These are phyloP conservation scores for Epicoccum nigrum DNA, from an alignment of 2,329 filamentous ascomycete species.

Conservation along the genomic window DNA sequence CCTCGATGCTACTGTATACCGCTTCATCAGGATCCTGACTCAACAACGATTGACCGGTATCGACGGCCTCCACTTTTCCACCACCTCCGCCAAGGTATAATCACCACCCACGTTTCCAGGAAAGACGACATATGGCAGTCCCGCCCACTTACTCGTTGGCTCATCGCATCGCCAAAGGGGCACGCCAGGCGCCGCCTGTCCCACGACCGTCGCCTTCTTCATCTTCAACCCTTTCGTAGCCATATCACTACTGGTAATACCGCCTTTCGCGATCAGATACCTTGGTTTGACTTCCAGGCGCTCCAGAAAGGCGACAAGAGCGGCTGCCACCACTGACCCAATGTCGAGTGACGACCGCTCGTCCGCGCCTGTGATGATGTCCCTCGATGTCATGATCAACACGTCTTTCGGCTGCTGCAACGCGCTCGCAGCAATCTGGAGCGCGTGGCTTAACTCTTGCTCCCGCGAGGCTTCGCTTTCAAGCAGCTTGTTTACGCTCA, in stretches of 20 bases:
- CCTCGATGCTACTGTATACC: not conserved
- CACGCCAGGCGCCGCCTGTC: slow-evolving; percentile 64
- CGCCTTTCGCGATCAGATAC: slow-evolving; percentile 65
- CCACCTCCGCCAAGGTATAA: slow-evolving; percentile 18
- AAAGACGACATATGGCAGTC: slow-evolving; percentile 64
- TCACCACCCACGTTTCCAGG: slow-evolving; percentile 62
- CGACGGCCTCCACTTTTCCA: slow-evolving; percentile 20
- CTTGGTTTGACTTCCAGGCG: slow-evolving; percentile 56
- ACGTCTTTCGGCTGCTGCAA: slow-evolving; percentile 59
- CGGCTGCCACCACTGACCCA: slow-evolving; percentile 58
- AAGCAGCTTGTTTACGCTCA: slow-evolving; percentile 58
- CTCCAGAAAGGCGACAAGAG: slow-evolving; percentile 58
- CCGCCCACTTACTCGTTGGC: slow-evolving; percentile 56
- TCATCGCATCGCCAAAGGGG: slow-evolving; percentile 66
- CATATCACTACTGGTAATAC: slow-evolving; percentile 65
- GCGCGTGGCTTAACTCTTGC: slow-evolving; percentile 47
- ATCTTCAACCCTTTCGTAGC: slow-evolving; percentile 63
- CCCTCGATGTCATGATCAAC: slow-evolving; percentile 64
- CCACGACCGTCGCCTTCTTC: slow-evolving; percentile 61
- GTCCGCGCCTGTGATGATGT: slow-evolving; percentile 58
- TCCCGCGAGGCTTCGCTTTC: slow-evolving; percentile 43
- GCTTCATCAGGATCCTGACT: not conserved
- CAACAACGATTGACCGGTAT: slow-evolving; percentile 22
- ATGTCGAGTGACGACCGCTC: slow-evolving; percentile 61
- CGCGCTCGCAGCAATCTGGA: slow-evolving; percentile 29